These are phyloP conservation scores for Capronia coronata DNA, from an alignment of 2,329 filamentous ascomycete species.

Conservation along the genomic window DNA sequence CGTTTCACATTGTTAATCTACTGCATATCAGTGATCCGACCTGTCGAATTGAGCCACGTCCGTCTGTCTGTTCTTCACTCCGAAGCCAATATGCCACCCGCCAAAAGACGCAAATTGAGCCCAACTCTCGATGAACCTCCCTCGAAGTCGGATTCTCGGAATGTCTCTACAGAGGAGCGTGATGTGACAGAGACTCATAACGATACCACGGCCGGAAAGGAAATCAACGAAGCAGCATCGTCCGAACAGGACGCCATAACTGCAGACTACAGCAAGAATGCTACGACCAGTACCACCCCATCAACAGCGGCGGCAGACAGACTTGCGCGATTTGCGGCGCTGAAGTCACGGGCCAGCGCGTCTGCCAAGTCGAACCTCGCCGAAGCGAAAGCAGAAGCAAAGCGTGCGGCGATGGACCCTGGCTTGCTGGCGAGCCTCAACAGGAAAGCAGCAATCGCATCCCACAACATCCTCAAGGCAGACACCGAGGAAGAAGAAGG, in stretches of 20 bases:
- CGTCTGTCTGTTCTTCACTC: too few relatives aligned
- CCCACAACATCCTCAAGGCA: conserved; percentile 87
- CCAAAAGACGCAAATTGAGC: conserved; percentile 24
- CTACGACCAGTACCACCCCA: conserved; percentile 5
- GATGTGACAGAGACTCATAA: background rate
- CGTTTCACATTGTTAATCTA: too few relatives aligned
- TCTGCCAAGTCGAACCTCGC: conserved; percentile 70
- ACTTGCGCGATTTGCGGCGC: conserved; percentile 28
- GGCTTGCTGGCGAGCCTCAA: conserved; percentile 69
- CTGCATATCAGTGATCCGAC: too few relatives aligned
- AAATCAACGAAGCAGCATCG: background rate
- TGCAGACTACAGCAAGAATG: background rate
- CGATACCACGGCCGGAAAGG: background rate
- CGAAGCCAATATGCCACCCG: conserved; percentile 18
- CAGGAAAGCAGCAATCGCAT: conserved; percentile 78
- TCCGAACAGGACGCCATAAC: background rate
- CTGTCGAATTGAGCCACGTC: too few relatives aligned
- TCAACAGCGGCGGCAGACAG: conserved; percentile 17
- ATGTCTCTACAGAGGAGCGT: background rate
- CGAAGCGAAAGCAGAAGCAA: conserved; percentile 75
- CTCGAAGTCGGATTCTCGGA: background rate
- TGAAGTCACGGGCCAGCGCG: conserved; percentile 26
- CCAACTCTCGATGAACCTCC: conserved; percentile 9
- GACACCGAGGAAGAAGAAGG: conserved; percentile 78
- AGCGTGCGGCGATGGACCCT: conserved; percentile 71